Evolutionary conservation across 768 basidiomycete species (phyloP).

Genomic region (Phylloporus sp.): DNA sequence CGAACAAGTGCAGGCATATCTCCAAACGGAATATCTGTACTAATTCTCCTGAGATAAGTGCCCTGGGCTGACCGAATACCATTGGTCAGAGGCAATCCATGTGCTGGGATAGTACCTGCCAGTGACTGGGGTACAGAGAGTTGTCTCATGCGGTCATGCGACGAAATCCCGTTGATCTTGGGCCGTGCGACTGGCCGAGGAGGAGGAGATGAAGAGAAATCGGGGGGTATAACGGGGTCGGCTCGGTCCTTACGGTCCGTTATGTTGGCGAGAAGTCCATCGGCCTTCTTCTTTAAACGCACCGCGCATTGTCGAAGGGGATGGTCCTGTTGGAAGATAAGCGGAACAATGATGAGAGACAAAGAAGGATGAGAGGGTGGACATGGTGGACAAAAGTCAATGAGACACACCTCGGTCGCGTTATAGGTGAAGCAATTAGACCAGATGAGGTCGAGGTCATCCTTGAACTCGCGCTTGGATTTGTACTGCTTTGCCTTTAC

Average conservation of each 20-base stretch:
- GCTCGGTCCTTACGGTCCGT: slow-evolving; percentile 82
- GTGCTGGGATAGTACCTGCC: background rate
- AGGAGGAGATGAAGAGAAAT: slow-evolving; percentile 32
- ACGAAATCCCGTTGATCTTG: slow-evolving; percentile 40
- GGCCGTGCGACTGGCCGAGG: slow-evolving; percentile 36
- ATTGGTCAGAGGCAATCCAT: slow-evolving; percentile 14
- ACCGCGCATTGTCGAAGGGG: slow-evolving; percentile 80
- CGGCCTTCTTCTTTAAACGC: slow-evolving; percentile 79
- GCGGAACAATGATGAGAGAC: background rate
- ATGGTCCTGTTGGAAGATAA: slow-evolving; percentile 56
- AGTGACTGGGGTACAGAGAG: slow-evolving; percentile 23
- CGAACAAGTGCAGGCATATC: slow-evolving; percentile 69
- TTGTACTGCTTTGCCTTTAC: slow-evolving; percentile 91
- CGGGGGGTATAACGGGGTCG: slow-evolving; percentile 61
- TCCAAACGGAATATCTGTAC: slow-evolving; percentile 49
- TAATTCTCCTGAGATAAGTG: slow-evolving; percentile 10
- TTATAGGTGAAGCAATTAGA: slow-evolving; percentile 93
- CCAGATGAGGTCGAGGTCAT: slow-evolving; percentile 97
- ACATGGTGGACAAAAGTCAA: background rate
- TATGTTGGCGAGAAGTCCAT: slow-evolving; percentile 81
- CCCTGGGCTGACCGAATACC: slow-evolving; percentile 13
- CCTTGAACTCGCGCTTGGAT: slow-evolving; percentile 89
- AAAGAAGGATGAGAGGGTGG: background rate
- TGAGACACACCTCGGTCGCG: slow-evolving; percentile 73
- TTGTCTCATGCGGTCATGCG: slow-evolving; percentile 20